Evolutionary conservation across 495 filamentous ascomycete genomes (phyloP), one percentile per base, ranked within the genome.

Genomic region (Penicillium goetzii): DNA sequence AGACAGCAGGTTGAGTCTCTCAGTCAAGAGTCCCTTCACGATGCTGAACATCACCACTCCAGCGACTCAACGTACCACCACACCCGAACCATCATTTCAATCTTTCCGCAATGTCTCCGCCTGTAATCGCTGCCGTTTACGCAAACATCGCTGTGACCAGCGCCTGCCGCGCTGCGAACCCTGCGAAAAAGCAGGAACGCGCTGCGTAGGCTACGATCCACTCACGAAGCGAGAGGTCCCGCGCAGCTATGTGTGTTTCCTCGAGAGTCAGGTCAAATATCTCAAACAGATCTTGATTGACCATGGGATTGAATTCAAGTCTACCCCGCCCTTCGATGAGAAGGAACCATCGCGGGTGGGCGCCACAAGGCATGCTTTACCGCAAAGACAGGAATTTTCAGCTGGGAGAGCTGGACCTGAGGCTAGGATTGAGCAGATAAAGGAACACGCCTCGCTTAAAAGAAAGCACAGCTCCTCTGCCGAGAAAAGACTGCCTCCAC

Each of bases 131-230:
- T 97, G 93, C 71, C 88, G 93, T 11, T 77, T 93, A 66, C 86
- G 93, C 64, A 97, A 97, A 78, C 97, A 97, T 68, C 85, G 92
- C 34, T 97, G 93, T 73, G 93, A 97, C 73, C 92, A 96, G 79
- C 86, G 87, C 55, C 82, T 97, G 50, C 93, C 93, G 6, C 90
- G 89, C 59, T 97, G 93, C 76, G 85, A 89, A 47, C 88, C 89
- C 58, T 97, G 93, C 75, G 91, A 91, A 70, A 97, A 96, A 78
- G 92, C 91, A 12, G 81, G 83, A 62, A 89, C 92, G 15, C 88
- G 88, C 66, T 97, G 94, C 72, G 92, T 96, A 36, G 93, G 93
- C 21, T 97, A 95, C 71, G 93, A 97, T 72, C 93, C 93, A 30
- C 94, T 97, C 70, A 96, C 90, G 10, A 96, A 97, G 80, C 83